A percentile compares a stretch with the other conserved stretches of the same genome.
Evolutionary conservation across 139 green algal genomes (phyloP).

Genomic region (Helicosporidium sp.): DNA sequence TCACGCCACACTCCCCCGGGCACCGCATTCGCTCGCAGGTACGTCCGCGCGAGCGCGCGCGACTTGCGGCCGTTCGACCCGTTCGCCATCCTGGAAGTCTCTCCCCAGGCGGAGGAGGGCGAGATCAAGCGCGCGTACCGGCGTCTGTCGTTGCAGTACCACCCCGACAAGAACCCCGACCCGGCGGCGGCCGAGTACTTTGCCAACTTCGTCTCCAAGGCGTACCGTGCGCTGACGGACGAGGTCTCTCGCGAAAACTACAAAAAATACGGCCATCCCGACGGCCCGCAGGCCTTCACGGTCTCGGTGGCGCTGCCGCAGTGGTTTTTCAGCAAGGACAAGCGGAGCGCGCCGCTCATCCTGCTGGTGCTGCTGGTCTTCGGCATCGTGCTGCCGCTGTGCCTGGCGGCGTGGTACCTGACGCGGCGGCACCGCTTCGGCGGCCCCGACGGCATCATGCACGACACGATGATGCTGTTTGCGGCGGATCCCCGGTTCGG

Average conservation of each 20-base stretch:
- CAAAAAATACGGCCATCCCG: slow-evolving; percentile 71
- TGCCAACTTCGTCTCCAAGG: slow-evolving; percentile 60
- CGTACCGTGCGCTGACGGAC: slow-evolving; percentile 40
- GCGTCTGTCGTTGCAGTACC: slow-evolving; percentile 52
- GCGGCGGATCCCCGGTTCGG: slow-evolving; percentile 30
- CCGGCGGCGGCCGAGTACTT: slow-evolving; percentile 61
- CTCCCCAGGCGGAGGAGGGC: slow-evolving; percentile 22
- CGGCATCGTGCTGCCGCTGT: slow-evolving; percentile 63
- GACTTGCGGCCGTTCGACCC: slow-evolving; percentile 62
- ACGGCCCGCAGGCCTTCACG: slow-evolving; percentile 45
- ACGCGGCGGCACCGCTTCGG: slow-evolving; percentile 42
- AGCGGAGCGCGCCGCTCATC: slow-evolving; percentile 48
- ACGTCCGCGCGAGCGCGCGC: slow-evolving; percentile 21
- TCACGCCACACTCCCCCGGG: slow-evolving; percentile 1
- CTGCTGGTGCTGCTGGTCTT: slow-evolving; percentile 49
- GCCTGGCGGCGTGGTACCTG: slow-evolving; percentile 50
- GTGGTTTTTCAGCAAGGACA: slow-evolving; percentile 68
- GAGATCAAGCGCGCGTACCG: slow-evolving; percentile 71
- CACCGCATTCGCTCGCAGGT: slow-evolving; percentile 25
- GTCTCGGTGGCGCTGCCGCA: slow-evolving; percentile 51
- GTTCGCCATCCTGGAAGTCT: slow-evolving; percentile 60
- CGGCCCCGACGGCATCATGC: slow-evolving; percentile 46
- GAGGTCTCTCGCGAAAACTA: slow-evolving; percentile 60
- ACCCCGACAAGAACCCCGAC: slow-evolving; percentile 87
- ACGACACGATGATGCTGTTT: slow-evolving; percentile 55